phyloP scores from a whole-genome alignment of 495 filamentous ascomycete genomes.

The Jackrogersella minutella region DNA sequence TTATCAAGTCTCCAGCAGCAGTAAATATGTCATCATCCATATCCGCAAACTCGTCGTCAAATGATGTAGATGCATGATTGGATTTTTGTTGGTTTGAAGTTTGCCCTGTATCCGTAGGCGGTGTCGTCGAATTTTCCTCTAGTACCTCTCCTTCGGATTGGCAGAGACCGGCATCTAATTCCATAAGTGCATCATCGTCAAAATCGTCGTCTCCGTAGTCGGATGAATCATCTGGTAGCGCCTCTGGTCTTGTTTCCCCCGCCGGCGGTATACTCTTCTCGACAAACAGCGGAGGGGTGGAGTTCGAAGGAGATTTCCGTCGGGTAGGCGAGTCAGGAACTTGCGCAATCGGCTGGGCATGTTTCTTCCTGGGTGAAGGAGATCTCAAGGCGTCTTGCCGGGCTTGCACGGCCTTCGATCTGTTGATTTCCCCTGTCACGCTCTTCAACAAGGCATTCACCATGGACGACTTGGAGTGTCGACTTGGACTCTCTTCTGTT shows the following conservation, averaged over 20 bases:
- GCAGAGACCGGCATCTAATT: constrained; percentile 59
- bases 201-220: constrained; percentile 60
- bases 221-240: constrained; percentile 49
- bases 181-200: constrained; percentile 58
- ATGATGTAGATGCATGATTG: constrained; percentile 32
- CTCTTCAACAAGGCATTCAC: constrained; percentile 55
- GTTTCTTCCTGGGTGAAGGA: constrained; percentile 44
- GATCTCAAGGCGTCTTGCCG: constrained; percentile 37
- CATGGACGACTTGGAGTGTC: constrained; percentile 59
- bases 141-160: constrained; percentile 44
- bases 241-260: not conserved
- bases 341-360: constrained; percentile 23
- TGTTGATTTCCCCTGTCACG: constrained; percentile 51
- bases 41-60: constrained; percentile 65
- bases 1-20: constrained; percentile 64
- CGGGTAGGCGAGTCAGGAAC: constrained; percentile 26
- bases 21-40: constrained; percentile 69
- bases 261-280: not conserved
- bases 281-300: constrained; percentile 8
- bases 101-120: constrained; percentile 19
- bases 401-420: constrained; percentile 37
- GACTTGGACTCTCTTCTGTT: constrained; percentile 33
- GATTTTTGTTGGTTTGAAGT: not conserved
- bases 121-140: not conserved
- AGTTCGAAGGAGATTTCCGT: constrained; percentile 25